phyloP scores from a whole-genome alignment of 2,329 filamentous ascomycete genomes.

The Colletotrichum siamense region DNA sequence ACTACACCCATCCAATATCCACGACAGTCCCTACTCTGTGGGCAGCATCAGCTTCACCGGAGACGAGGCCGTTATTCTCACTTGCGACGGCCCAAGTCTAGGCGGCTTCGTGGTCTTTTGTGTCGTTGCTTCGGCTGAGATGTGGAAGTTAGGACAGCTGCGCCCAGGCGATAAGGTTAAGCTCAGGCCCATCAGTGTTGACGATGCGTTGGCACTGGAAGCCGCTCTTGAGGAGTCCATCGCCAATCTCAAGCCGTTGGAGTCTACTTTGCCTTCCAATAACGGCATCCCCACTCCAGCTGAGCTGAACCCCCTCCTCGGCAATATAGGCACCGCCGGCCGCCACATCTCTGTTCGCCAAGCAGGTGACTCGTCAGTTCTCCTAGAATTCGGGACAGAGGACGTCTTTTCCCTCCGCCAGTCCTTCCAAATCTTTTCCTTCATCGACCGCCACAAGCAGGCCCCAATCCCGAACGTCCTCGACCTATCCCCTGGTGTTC shows the following conservation, averaged over 20 bases:
- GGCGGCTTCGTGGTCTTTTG: slow-evolving; percentile 46
- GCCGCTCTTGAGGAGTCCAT: slow-evolving; percentile 26
- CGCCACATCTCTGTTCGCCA: slow-evolving; percentile 29
- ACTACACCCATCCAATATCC: slow-evolving; percentile 47
- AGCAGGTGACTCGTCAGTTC: slow-evolving; percentile 37
- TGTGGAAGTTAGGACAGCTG: slow-evolving; percentile 48
- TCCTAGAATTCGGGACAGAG: slow-evolving; percentile 37
- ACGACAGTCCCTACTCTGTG: slow-evolving; percentile 43
- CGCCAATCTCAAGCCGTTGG: slow-evolving; percentile 13
- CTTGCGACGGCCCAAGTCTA: slow-evolving; percentile 44
- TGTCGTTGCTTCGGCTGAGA: slow-evolving; percentile 40
- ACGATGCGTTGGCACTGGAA: slow-evolving; percentile 29
- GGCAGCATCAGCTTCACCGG: slow-evolving; percentile 49
- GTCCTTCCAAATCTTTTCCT: slow-evolving; percentile 37
- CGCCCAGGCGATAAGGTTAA: slow-evolving; percentile 42
- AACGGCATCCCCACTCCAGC: neutral
- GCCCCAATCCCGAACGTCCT: slow-evolving; percentile 31
- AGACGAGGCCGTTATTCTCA: slow-evolving; percentile 43
- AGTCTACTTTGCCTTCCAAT: neutral
- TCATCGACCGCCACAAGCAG: slow-evolving; percentile 34
- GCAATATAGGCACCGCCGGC: slow-evolving; percentile 21
- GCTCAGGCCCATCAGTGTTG: slow-evolving; percentile 33
- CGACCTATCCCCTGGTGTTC: slow-evolving; percentile 38
- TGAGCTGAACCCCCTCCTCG: slow-evolving; percentile 6
- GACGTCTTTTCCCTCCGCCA: slow-evolving; percentile 35